phyloP scores from a whole-genome alignment of 495 filamentous ascomycete genomes.

The Thermochaetoides thermophila region DNA sequence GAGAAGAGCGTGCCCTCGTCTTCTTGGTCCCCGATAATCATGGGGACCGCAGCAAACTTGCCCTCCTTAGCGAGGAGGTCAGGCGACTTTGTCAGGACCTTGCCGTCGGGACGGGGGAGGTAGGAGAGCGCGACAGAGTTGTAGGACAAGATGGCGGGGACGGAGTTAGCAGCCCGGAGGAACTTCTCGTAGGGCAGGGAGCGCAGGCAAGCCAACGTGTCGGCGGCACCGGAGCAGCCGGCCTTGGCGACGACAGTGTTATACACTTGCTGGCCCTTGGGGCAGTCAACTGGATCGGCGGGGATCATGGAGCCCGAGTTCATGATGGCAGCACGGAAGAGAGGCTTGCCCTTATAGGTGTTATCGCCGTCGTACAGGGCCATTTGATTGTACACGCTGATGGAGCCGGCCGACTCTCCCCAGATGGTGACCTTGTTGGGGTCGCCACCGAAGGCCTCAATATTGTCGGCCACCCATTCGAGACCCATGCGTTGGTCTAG shows the following conservation, averaged over 20 bases:
- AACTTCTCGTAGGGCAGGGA: slow-evolving; percentile 41
- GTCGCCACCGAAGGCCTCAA: slow-evolving; percentile 54
- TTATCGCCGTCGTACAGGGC: slow-evolving; percentile 51
- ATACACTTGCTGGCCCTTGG: slow-evolving; percentile 49
- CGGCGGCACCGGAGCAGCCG: slow-evolving; percentile 39
- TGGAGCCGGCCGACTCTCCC: slow-evolving; percentile 59
- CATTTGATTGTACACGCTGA: slow-evolving; percentile 59
- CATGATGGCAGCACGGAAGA: slow-evolving; percentile 63
- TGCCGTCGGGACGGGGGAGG: slow-evolving; percentile 50
- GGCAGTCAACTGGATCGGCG: slow-evolving; percentile 46
- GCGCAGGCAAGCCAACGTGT: slow-evolving; percentile 52
- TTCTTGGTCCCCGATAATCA: slow-evolving; percentile 46
- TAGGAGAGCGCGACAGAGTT: slow-evolving; percentile 48
- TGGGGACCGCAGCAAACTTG: slow-evolving; percentile 41
- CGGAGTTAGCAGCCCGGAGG: slow-evolving; percentile 50
- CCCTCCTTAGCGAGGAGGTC: slow-evolving; percentile 34
- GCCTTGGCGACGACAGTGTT: slow-evolving; percentile 43
- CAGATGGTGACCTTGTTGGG: slow-evolving; percentile 53
- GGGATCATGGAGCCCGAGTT: slow-evolving; percentile 52
- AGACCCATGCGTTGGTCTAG: slow-evolving; percentile 53
- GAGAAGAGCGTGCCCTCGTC: slow-evolving; percentile 47
- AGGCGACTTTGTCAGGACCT: slow-evolving; percentile 37
- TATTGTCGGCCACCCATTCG: slow-evolving; percentile 51
- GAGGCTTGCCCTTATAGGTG: slow-evolving; percentile 50
- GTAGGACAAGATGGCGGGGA: slow-evolving; percentile 48